Percentiles rank a stretch among this genome's conserved stretches.
Evolutionary conservation across 2,329 filamentous ascomycete genomes (phyloP).

Genomic region (Calonectria honghensis): DNA sequence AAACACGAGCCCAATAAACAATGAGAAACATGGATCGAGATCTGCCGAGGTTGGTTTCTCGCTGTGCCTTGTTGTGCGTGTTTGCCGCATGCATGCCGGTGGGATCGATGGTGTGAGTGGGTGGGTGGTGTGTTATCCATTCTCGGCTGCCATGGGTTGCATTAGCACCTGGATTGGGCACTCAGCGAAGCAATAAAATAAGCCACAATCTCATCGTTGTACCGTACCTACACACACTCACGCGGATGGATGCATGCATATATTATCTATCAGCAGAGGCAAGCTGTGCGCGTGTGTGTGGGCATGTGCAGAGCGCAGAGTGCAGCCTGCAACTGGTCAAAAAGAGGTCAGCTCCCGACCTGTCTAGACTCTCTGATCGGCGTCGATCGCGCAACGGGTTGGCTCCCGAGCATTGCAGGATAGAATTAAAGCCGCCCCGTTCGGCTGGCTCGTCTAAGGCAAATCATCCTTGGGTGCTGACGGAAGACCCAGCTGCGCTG

Average conservation of each 20-base stretch:
- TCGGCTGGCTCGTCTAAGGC: conserved; percentile 27
- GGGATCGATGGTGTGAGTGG: conserved; percentile 3
- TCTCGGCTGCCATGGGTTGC: conserved; percentile 29
- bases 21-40: conserved; percentile 33
- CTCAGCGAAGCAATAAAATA: conserved; percentile 10
- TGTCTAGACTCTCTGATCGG: conserved; percentile 35
- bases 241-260: neutral
- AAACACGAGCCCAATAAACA: conserved; percentile 31
- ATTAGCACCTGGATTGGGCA: conserved; percentile 29
- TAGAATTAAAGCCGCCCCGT: conserved; percentile 27
- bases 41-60: conserved; percentile 32
- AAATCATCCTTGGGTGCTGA: conserved; percentile 29
- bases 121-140: conserved; percentile 25
- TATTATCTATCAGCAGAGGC: neutral
- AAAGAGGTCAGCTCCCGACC: conserved; percentile 6
- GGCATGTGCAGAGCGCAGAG: neutral
- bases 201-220: conserved; percentile 13
- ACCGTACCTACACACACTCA: neutral
- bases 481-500: neutral
- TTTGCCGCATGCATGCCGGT: conserved; percentile 9
- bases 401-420: conserved; percentile 20
- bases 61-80: conserved; percentile 14
- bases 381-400: conserved; percentile 31
- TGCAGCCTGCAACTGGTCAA: conserved; percentile 21
- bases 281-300: neutral